Conservation (phyloP, 306 rosid species). For the Trichosanthes truncata region DNA sequence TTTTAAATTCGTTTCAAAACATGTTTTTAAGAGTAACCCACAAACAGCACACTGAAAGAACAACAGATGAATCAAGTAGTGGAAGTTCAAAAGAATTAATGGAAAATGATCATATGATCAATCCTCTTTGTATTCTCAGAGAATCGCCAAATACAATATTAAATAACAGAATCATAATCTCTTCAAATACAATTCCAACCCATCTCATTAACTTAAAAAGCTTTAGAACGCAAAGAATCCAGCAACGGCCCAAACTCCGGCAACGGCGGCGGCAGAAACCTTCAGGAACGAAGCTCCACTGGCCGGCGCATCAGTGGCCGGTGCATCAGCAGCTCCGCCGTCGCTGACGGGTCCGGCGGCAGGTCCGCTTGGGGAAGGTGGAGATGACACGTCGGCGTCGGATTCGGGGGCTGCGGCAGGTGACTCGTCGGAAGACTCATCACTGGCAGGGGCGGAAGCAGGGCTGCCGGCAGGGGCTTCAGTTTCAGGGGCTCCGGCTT, state of each 20-base stretch:
- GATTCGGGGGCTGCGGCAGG: not conserved
- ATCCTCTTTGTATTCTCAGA: not conserved
- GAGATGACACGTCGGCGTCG: conserved; percentile 21
- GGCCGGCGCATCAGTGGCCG: not conserved
- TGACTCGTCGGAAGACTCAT: not conserved
- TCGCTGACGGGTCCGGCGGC: not conserved
- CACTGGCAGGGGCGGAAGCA: not conserved
- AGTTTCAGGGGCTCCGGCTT: not conserved
- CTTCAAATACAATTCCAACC: not conserved
- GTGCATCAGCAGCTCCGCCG: not conserved
- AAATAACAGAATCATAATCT: not conserved
- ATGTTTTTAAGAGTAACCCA: not conserved
- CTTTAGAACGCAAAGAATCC: conserved; percentile 22
- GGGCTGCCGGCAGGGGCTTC: not conserved
- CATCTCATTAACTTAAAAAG: not conserved
- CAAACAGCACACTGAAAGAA: not conserved
- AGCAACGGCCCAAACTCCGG: not conserved
- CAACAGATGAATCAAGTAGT: not conserved
- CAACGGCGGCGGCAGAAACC: not conserved
- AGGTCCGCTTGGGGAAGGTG: conserved; percentile 37
- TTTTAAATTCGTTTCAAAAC: too few species aligned
- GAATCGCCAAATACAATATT: not conserved
- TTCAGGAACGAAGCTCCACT: not conserved
- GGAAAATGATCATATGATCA: not conserved
- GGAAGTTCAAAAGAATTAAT: not conserved